These are phyloP conservation scores for Yamagishiella unicocca DNA, from an alignment of 139 green algal species.

Conservation along the genomic window DNA sequence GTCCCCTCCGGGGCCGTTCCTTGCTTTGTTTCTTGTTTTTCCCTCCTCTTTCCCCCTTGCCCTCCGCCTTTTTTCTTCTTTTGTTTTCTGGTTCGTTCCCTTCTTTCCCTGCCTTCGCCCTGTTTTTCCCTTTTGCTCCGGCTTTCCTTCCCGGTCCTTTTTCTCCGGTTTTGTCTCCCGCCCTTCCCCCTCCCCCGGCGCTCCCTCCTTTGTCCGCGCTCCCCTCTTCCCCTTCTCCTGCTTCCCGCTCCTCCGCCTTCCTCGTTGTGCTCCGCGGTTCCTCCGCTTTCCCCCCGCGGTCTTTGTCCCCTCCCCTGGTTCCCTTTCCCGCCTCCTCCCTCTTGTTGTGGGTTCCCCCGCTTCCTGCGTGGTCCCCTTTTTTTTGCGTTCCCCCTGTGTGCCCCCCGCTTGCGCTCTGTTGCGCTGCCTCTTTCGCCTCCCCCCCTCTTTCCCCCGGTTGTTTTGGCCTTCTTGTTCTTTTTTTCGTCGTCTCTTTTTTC, in stretches of 20 bases:
- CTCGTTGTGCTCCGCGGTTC: background rate
- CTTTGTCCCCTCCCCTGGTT: background rate
- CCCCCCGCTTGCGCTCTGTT: too few species aligned
- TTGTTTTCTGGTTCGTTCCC: background rate
- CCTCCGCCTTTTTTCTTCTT: background rate
- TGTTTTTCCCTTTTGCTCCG: background rate
- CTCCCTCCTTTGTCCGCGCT: background rate
- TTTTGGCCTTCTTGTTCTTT: background rate
- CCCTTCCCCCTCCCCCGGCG: background rate
- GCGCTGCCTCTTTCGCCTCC: background rate
- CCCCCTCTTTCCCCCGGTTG: background rate
- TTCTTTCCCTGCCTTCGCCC: background rate
- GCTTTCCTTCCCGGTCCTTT: background rate
- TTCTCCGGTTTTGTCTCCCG: background rate
- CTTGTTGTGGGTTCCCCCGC: background rate
- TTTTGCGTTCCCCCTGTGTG: background rate
- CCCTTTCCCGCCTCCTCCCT: background rate
- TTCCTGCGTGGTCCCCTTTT: background rate
- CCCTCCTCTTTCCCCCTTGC: background rate
- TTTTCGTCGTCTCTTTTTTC: background rate
- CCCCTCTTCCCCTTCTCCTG: background rate
- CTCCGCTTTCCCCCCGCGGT: background rate
- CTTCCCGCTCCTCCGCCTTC: background rate
- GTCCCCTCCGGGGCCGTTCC: background rate
- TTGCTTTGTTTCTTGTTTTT: background rate